These are phyloP conservation scores for Calocera cornea DNA, from an alignment of 768 basidiomycete genomes.

Conservation along the genomic window DNA sequence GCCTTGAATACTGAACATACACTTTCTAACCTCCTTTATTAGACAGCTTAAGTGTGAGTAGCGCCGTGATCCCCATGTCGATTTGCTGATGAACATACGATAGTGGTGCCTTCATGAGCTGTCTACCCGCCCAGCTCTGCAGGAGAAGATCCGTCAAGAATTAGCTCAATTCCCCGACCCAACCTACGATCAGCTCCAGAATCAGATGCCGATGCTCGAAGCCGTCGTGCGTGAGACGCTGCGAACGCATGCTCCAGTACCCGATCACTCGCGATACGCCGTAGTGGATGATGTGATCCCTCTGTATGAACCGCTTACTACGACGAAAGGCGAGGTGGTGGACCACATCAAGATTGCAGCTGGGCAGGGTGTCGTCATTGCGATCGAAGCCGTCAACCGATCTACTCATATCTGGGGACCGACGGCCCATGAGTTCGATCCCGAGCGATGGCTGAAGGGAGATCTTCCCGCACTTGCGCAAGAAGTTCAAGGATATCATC, in stretches of 20 bases:
- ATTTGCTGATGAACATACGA: background rate
- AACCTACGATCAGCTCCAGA: background rate
- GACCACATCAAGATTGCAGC: constrained; percentile 35
- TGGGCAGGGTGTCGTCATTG: constrained; percentile 43
- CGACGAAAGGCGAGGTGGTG: constrained; percentile 18
- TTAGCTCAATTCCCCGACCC: constrained; percentile 33
- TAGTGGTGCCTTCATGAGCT: constrained; percentile 53
- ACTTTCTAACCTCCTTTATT: background rate
- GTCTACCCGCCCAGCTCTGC: constrained; percentile 36
- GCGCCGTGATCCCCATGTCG: background rate
- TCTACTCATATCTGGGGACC: constrained; percentile 39
- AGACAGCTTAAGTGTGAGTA: background rate
- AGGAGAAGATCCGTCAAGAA: constrained; percentile 45
- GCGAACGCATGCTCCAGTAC: constrained; percentile 45
- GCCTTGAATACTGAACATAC: no score
- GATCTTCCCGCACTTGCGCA: background rate
- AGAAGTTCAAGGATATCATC: background rate
- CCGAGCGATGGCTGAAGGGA: constrained; percentile 44
- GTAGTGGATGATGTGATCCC: constrained; percentile 40
- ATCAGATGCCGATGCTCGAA: constrained; percentile 37
- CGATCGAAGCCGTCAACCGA: constrained; percentile 35
- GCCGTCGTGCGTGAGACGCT: constrained; percentile 49
- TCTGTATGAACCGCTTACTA: constrained; percentile 26
- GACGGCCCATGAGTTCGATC: constrained; percentile 43
- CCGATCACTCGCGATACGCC: constrained; percentile 33